Base-by-base conservation (phyloP, 78 protist species). In the Protostelium mycophagum region DNA sequence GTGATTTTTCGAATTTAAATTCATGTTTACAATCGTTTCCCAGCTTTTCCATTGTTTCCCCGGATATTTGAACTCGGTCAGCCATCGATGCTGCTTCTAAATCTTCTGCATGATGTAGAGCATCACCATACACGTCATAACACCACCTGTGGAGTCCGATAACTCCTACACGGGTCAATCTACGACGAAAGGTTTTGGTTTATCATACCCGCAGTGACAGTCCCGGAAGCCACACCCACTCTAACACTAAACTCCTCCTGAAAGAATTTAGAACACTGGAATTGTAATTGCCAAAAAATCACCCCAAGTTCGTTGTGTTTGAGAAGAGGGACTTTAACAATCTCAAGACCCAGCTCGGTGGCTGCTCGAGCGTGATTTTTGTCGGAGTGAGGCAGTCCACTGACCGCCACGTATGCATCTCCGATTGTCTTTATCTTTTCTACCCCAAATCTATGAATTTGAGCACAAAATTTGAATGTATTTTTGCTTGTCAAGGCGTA, bases 341-440 rank as follows among this genome's bases (percentile, higher is more conserved):
- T 28, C 1, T 35, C 91, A 5, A 36, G 0, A 0, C 87, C 91
- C 31, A 83, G 85, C 1, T 83, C 83, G 1, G 38, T 87, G 63
- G 83, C 86, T 38, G 91, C 91, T 1, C 51, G 0, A n/a, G 38
- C 51, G 34, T 63, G 87, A 35, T 89, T 89, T 25, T 35, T 28
- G 37, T 83, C 86, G 34, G n/a, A 39, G 5, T 63, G 84, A 38
- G 92, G 88, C 0, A 90, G 36, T 1, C 92, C 92, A 35, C 84
- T 87, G 0, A 87, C 88, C 28, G 90, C 88, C 34, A 90, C 39
- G 85, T 84, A 90, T 35, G 88, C 86, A 73, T 90, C 92, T 28
- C 92, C 92, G 51, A 87, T 88, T n/a, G 92, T 90, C 36, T 90
- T 90, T 1, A 90, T 86, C 88, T 87, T 90, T 35, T 90, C 92